These are phyloP conservation scores for Blattamonas nauphoetae DNA, from an alignment of 78 protist genomes.

Conservation along the genomic window DNA sequence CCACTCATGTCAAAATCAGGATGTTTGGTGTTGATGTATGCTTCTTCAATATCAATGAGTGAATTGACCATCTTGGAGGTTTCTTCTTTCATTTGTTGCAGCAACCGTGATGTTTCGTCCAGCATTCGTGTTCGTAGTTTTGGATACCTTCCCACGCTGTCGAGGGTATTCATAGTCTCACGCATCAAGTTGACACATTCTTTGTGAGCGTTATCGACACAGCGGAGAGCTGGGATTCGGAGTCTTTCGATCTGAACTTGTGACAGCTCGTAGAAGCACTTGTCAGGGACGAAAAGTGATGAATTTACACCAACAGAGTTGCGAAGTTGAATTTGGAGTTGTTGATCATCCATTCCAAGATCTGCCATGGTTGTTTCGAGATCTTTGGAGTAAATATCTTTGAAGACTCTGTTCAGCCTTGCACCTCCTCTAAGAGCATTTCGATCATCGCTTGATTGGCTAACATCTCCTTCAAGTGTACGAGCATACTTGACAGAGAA, in stretches of 20 bases:
- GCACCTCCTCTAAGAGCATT: not conserved
- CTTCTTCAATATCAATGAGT: not conserved
- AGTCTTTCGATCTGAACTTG: not conserved
- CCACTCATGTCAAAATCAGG: conserved; percentile 7
- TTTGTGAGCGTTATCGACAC: not conserved
- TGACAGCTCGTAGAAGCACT: not conserved
- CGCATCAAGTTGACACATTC: not conserved
- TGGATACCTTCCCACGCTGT: not conserved
- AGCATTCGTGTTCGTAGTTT: not conserved
- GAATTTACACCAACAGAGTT: conserved; percentile 14
- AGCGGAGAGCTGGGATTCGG: not conserved
- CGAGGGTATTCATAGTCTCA: not conserved
- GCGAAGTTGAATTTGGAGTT: not conserved
- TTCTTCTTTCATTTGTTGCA: not conserved
- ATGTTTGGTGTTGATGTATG: conserved; percentile 25
- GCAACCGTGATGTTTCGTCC: not conserved
- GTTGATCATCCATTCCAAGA: not conserved
- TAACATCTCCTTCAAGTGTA: not conserved
- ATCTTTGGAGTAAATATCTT: not conserved
- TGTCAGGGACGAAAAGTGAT: conserved; percentile 12
- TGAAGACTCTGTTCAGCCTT: not conserved
- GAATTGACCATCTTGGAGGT: not conserved
- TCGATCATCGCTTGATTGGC: not conserved
- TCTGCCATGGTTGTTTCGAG: not conserved
- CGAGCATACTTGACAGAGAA: not conserved